Conservation (phyloP, 75 land plant species). For the Selaginella tamariscina region DNA sequence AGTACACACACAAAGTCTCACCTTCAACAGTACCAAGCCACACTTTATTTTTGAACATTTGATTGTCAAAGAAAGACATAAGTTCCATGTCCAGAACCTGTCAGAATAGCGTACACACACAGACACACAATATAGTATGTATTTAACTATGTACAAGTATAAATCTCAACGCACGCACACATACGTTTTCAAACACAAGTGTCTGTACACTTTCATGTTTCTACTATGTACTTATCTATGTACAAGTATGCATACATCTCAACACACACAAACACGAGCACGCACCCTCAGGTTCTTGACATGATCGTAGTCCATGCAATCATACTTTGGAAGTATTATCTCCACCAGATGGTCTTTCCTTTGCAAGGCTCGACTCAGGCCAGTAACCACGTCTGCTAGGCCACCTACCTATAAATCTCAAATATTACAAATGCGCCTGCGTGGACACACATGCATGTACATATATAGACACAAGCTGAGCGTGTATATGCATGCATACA, state of each 20-base stretch:
- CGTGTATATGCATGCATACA: neutral
- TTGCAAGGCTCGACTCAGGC: conserved; percentile 78
- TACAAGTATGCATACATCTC: too few species aligned
- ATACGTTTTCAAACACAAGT: too few species aligned
- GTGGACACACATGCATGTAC: too few species aligned
- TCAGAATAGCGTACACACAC: neutral
- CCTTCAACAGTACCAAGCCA: conserved; percentile 97
- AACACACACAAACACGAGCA: neutral
- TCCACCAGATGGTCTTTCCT: conserved; percentile 90
- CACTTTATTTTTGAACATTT: conserved; percentile 65
- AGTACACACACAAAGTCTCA: conserved; percentile 4
- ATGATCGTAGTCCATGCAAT: conserved; percentile 69
- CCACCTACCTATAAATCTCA: conserved; percentile 70
- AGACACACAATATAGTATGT: neutral
- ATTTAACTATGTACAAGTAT: too few species aligned
- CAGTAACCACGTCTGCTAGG: conserved; percentile 90
- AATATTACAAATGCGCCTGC: too few species aligned
- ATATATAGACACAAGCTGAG: too few species aligned
- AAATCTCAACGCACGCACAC: too few species aligned
- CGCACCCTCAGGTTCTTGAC: conserved; percentile 52
- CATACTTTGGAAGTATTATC: conserved; percentile 86
- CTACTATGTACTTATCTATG: too few species aligned
- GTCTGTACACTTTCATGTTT: too few species aligned
- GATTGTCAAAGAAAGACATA: conserved; percentile 72
- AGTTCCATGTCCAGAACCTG: conserved; percentile 60